Evolutionary conservation across 305 asterid genomes (phyloP), one percentile per base, ranked within the genome.

Genomic region (Fraxinus baroniana): DNA sequence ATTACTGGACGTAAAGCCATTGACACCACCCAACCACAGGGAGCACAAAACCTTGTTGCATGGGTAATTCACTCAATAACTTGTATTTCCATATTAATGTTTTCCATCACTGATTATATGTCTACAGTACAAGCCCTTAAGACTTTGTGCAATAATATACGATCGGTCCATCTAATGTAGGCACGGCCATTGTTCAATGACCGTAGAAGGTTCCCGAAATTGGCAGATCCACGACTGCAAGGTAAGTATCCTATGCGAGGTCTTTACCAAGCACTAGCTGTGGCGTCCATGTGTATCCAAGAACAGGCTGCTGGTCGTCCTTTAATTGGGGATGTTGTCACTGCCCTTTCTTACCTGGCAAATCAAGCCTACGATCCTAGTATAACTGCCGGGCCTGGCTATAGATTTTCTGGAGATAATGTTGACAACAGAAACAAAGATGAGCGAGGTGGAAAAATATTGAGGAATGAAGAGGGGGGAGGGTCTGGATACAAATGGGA

Each of bases 251-350:
- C 93, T 6, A 87, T 87, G 89, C 80, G 93, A 74, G 89, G 90
- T 39, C 92, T 90, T 35, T 90, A 86, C 80, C 93, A 90, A 73
- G 93, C 93, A 18, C 84, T 90, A 49, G 91, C 93, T 12, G 90
- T 89, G 84, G 93, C 92, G 33, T 90, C 92, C 79, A 87, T 89
- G 93, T 90, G 93, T 44, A 90, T 89, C 80, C 93, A 89, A 85
- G 93, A 87, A 81, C 90, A 90, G 85, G 93, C 93, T 39, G 89
- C 93, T 13, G 93, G 85, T 35, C 93, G 93, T 78, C 93, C 93
- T 10, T 83, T 87, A 26, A 90, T 90, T 15, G 89, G 91, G 24
- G 93, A 90, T 78, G 93, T 90, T 7, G 93, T 90, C 44, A 90
- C 93, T 12, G 92, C 92, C 52, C 89, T 90, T 4, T 89, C 90